Evolutionary conservation across 441 rosid species (phyloP).

Genomic region (Melianthus villosus): DNA sequence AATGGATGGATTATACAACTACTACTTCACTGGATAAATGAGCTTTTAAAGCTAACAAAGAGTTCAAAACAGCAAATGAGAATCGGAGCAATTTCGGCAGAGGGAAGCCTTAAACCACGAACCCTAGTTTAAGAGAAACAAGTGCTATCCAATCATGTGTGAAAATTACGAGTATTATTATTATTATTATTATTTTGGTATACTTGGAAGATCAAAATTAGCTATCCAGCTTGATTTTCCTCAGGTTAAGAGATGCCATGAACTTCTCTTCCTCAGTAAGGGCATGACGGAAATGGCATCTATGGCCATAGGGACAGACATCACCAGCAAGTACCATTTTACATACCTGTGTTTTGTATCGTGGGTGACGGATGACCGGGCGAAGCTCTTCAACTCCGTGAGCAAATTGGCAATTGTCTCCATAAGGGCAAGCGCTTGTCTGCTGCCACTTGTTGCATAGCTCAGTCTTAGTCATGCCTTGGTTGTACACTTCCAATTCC

Average conservation of each 20-base stretch:
- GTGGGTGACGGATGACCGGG: constrained; percentile 61
- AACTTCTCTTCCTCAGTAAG: constrained; percentile 35
- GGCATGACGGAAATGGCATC: constrained; percentile 58
- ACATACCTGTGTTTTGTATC: constrained; percentile 64
- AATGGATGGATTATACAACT: too few relatives aligned
- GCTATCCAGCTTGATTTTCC: constrained; percentile 18
- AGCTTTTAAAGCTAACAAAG: too few relatives aligned
- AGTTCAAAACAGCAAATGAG: too few relatives aligned
- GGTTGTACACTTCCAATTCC: constrained; percentile 43
- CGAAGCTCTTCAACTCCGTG: constrained; percentile 51
- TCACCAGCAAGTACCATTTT: constrained; percentile 54
- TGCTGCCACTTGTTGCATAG: constrained; percentile 66
- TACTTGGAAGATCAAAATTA: too few relatives aligned
- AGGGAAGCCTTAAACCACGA: too few relatives aligned
- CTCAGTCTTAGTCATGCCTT: constrained; percentile 56
- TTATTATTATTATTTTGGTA: too few relatives aligned
- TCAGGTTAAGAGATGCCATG: constrained; percentile 12
- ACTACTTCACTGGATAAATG: too few relatives aligned
- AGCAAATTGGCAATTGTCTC: constrained; percentile 51
- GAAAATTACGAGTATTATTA: too few relatives aligned
- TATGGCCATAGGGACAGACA: constrained; percentile 44
- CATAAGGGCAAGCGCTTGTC: constrained; percentile 54
- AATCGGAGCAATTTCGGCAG: too few relatives aligned
- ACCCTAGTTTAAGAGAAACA: too few relatives aligned
- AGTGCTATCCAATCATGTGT: too few relatives aligned